Evolutionary conservation across 768 basidiomycete genomes (phyloP).

Genomic region (Imleria badia): DNA sequence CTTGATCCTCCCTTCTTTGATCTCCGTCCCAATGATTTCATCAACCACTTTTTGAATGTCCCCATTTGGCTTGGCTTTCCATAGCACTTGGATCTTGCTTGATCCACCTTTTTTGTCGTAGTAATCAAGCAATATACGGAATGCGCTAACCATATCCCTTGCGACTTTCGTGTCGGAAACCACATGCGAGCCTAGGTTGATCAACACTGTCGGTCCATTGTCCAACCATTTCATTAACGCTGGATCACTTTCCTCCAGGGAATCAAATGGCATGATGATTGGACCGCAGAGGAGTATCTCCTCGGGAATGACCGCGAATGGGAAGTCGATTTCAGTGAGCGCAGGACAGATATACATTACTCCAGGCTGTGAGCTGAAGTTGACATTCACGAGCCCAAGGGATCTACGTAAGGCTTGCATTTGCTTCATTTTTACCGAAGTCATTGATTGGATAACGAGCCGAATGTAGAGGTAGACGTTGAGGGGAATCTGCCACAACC

Average conservation of each 20-base stretch:
- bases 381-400: background rate
- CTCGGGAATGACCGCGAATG: background rate
- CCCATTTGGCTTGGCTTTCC: background rate
- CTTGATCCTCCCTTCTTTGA: constrained; percentile 3
- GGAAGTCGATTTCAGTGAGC: constrained; percentile 1
- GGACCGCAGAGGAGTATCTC: constrained; percentile 6
- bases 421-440: background rate
- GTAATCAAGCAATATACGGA: background rate
- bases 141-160: background rate
- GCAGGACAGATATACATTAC: background rate
- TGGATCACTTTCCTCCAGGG: constrained; percentile 3
- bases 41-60: background rate
- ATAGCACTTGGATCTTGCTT: constrained; percentile 7
- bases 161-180: background rate
- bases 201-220: constrained; percentile 3
- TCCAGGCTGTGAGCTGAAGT: background rate
- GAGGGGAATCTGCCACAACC: constrained; percentile 8
- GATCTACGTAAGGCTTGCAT: background rate
- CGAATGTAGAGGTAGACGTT: constrained; percentile 1
- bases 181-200: constrained; percentile 2
- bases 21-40: background rate
- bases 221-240: constrained; percentile 1
- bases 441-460: background rate
- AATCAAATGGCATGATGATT: constrained; percentile 2
- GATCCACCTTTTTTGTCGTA: background rate